phyloP scores from a whole-genome alignment of 106 monocot species.

The Dendrobium officinale region DNA sequence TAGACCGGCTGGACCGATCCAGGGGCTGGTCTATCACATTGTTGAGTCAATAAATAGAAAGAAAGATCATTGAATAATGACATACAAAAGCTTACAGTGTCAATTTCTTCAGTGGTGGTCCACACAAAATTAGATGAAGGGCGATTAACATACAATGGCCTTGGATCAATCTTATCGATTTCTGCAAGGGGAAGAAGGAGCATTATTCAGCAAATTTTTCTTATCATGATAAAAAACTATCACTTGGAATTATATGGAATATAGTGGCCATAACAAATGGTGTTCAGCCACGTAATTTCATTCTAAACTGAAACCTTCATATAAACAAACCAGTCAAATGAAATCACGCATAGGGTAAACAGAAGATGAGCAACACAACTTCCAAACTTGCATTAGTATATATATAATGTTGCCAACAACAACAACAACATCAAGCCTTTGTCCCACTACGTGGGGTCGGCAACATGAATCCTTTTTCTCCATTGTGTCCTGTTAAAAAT shows the following conservation, averaged over 20 bases:
- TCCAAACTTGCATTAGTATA: background rate
- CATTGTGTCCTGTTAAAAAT: too few relatives aligned
- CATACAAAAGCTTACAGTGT: slow-evolving; percentile 46
- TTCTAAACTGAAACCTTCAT: background rate
- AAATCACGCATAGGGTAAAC: background rate
- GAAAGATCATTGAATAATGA: slow-evolving; percentile 2
- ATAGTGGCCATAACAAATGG: background rate
- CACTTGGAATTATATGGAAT: background rate
- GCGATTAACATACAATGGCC: slow-evolving; percentile 58
- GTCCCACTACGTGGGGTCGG: too few relatives aligned
- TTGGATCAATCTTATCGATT: slow-evolving; percentile 40
- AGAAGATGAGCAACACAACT: background rate
- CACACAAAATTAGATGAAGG: slow-evolving; percentile 68
- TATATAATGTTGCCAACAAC: background rate
- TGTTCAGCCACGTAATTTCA: background rate
- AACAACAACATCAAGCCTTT: too few relatives aligned
- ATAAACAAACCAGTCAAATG: background rate
- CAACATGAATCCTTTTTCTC: too few relatives aligned
- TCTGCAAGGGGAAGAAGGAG: slow-evolving; percentile 26
- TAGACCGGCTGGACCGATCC: too few relatives aligned
- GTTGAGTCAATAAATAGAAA: background rate
- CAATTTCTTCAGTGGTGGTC: slow-evolving; percentile 68
- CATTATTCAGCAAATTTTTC: background rate
- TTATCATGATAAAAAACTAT: background rate
- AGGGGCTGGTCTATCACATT: too few relatives aligned